Evolutionary conservation across 176 grass and related monocot species (phyloP).

Genomic region (Triticum timopheevii): DNA sequence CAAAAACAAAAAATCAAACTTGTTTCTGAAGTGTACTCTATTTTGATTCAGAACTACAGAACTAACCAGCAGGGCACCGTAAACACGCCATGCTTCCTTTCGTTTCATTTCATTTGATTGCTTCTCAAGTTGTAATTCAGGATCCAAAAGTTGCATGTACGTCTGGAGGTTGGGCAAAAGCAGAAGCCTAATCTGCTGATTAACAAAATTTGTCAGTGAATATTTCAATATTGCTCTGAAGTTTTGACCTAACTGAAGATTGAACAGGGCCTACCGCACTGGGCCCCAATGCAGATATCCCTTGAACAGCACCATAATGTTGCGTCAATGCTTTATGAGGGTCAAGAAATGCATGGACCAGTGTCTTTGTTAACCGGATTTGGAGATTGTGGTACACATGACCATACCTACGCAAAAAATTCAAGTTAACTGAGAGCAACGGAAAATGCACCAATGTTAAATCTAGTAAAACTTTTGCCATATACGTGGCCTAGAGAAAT

Average conservation of each 20-base stretch:
- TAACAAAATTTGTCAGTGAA: conserved; percentile 17
- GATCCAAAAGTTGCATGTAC: conserved; percentile 86
- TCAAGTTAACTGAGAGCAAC: neutral
- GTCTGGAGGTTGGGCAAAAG: conserved; percentile 83
- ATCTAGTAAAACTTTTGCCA: neutral
- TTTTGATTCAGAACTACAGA: neutral
- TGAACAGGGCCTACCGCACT: conserved; percentile 51
- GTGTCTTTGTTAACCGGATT: conserved; percentile 65
- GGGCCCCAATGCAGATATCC: conserved; percentile 79
- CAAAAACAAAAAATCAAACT: neutral
- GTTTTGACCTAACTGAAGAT: conserved; percentile 16
- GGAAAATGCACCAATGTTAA: conserved; percentile 25
- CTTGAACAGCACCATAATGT: conserved; percentile 94
- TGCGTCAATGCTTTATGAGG: conserved; percentile 87
- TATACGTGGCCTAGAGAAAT: neutral
- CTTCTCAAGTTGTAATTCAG: conserved; percentile 85
- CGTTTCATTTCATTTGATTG: conserved; percentile 96
- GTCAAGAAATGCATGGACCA: conserved; percentile 88
- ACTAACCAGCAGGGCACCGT: conserved; percentile 77
- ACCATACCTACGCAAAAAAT: conserved; percentile 55
- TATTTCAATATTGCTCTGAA: neutral
- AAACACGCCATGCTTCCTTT: conserved; percentile 97
- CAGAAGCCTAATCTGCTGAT: conserved; percentile 68
- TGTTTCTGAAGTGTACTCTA: neutral
- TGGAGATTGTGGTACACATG: conserved; percentile 90